Conservation (phyloP, 257 asterid genomes). For the Solanum habrochaites region DNA sequence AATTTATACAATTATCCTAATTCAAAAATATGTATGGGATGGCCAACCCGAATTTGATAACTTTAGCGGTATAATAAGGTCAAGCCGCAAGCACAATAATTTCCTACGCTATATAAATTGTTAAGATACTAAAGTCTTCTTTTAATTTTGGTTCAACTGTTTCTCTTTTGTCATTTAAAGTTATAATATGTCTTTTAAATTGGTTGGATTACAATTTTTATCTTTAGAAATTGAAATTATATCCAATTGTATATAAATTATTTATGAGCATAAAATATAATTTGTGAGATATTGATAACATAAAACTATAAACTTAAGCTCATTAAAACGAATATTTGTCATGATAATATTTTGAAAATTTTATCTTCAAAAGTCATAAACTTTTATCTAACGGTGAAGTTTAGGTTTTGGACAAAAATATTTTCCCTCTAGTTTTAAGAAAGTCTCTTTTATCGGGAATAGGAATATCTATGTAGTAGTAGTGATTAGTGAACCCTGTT, state of each 20-base stretch:
- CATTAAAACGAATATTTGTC: too few species aligned
- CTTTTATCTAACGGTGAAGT: background rate
- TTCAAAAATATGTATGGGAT: background rate
- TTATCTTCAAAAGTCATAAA: too few species aligned
- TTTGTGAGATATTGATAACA: too few species aligned
- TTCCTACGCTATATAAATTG: background rate
- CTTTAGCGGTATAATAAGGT: too few species aligned
- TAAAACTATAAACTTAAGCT: too few species aligned
- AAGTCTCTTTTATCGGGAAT: background rate
- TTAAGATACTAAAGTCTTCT: background rate
- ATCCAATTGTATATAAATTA: background rate
- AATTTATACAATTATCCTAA: too few species aligned
- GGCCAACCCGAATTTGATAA: too few species aligned
- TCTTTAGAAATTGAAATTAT: background rate
- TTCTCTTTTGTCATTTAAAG: too few species aligned
- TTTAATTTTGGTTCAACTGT: background rate
- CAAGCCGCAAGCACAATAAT: background rate
- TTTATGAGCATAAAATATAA: too few species aligned
- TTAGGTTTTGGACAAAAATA: background rate
- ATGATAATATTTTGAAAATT: too few species aligned
- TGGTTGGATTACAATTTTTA: background rate
- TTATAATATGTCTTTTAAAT: background rate
- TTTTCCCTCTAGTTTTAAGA: background rate
- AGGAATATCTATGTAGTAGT: background rate
- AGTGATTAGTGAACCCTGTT: background rate